Base-by-base conservation (phyloP, 2,329 filamentous ascomycete species). In the Dactylellina parvicollis region DNA sequence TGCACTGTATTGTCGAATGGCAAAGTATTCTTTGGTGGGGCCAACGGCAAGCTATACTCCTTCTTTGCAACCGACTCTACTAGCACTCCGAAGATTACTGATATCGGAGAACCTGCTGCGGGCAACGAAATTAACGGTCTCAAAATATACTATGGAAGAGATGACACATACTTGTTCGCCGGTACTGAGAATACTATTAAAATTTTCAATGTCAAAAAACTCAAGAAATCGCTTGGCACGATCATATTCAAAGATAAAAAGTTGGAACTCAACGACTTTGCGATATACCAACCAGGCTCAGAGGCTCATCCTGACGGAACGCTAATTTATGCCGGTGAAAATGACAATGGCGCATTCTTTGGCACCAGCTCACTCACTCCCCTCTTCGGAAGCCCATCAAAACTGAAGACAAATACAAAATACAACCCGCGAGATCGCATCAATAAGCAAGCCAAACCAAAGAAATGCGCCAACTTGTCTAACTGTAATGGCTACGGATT, bases 211-310 rank as follows among this genome's bases (percentile, higher is more conserved):
- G 75, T 79, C 2, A 75, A 77, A 14, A 65, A 61, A 0, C 81
- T 83, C 47, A 73, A 78, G 0, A 50, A 47, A 24, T 77, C 80
- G 0, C 71, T 82, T 1, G 83, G 82, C 1, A 82, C 79, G 0
- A 69, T 82, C 12, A 77, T 77, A 0, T 56, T 84, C 40, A 80
- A 78, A 0, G 82, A 82, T 0, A 78, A 83, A 10, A 80, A 82
- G 0, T 81, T 84, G 12, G 81, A 84, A 74, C 74, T 82, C 5
- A 75, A 83, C 47, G 83, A 83, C 0, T 76, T 84, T 5, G 80
- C 78, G 52, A 67, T 84, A 3, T 82, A 82, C 46, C 83, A 85
- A 75, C 50, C 78, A 0, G 81, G 80, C 0, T 56, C 75, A 1
- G 76, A 76, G 12, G 22, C 40, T 5, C 83, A 83, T 61, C 79